Base-by-base conservation (phyloP, 2,329 filamentous ascomycete genomes). In the Annulohypoxylon truncatum region DNA sequence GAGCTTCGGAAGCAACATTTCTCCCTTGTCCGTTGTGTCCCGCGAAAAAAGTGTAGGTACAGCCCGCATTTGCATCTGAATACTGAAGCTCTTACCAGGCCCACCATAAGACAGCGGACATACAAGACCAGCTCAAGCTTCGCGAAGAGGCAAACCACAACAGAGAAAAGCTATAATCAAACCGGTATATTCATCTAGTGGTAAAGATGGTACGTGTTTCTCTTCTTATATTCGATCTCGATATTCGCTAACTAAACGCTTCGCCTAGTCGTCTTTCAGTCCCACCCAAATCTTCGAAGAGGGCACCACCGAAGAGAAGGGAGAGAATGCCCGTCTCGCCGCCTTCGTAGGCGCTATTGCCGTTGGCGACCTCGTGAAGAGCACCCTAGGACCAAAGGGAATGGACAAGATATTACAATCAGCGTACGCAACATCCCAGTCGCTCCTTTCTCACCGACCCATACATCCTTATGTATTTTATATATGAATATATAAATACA, bases 401-500 rank as follows among this genome's bases (percentile, higher is more conserved):
- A 98, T 98, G 94, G 96, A 98, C 85, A 97, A 97, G 85, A 97
- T 97, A 79, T 84, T 97, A 78, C 94, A 97, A 81, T 97, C 94
- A 79, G 94, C 93, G 92, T 96, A 89, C 71, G 91, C 87, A 65
- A 58, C 2, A n/a, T 18, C n/a, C n/a, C 13, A 20, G 50, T 53
- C 51, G 22, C 8, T 22, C 55, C 20, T 31, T 35, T 15, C 47
- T 28, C 15, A 12, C 7, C 44, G 22, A 28, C 24, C 24, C 10
- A 28, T 29, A n/a, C 44, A 2, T 22, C 5, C n/a, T 26, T n/a
- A 2, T 12, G 6, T 26, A 46, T 46, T 46, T 26, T 22, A 42
- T 42, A 22, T 20, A 20, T 42, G 13, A 20, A 42, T 4, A 20
- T 20, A 42, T 10, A 42, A 12, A 28, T n/a, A 15, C n/a, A 24